Conservation (phyloP, 2,329 filamentous ascomycete species). For the Cercospora sojina region DNA sequence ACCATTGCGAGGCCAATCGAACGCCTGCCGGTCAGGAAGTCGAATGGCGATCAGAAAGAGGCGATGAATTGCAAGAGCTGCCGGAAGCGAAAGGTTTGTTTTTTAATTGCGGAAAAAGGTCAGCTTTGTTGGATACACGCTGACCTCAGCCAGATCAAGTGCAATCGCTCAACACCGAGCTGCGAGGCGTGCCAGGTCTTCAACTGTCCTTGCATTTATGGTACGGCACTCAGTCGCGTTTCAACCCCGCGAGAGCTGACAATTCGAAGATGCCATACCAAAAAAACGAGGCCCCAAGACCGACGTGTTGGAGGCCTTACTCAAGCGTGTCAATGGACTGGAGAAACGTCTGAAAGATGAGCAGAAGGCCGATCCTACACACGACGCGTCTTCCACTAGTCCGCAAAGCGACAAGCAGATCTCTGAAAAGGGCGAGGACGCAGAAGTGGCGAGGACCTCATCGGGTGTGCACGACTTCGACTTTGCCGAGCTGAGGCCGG, state of each 20-base stretch:
- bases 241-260: conserved; percentile 1
- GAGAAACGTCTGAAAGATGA: conserved; percentile 71
- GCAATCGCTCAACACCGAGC: conserved; percentile 77
- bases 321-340: conserved; percentile 82
- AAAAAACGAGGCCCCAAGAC: conserved; percentile 91
- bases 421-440: conserved; percentile 7
- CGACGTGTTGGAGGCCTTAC: conserved; percentile 77
- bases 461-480: conserved; percentile 9
- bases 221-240: conserved; percentile 47
- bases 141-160: conserved; percentile 69
- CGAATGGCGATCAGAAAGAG: conserved; percentile 75
- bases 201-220: conserved; percentile 83
- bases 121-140: not conserved
- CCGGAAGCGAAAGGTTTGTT: conserved; percentile 79
- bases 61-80: conserved; percentile 97
- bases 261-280: conserved; percentile 70
- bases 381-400: conserved; percentile 19
- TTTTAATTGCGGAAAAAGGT: not conserved
- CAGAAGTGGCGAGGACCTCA: conserved; percentile 6
- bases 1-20: conserved; percentile 73
- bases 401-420: conserved; percentile 11
- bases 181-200: conserved; percentile 90
- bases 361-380: conserved; percentile 45
- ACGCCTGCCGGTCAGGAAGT: conserved; percentile 68
- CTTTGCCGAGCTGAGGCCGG: conserved; percentile 9